Evolutionary conservation across 805 yeast species (phyloP).

Genomic region (Candida chauliodis): DNA sequence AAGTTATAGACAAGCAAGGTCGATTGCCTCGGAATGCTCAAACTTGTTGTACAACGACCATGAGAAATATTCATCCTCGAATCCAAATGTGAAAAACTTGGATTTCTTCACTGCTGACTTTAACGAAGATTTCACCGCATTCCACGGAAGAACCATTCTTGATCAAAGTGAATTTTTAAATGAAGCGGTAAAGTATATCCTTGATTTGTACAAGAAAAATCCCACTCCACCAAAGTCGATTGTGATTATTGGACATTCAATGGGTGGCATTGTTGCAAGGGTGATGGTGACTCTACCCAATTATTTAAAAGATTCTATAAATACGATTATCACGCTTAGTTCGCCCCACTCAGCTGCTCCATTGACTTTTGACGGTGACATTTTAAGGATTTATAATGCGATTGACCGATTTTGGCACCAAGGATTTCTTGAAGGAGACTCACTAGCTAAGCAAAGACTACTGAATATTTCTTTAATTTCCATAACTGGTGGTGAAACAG

Average conservation of each 20-base stretch:
- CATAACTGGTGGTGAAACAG: constrained; percentile 83
- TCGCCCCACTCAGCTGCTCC: constrained; percentile 94
- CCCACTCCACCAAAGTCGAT: constrained; percentile 61
- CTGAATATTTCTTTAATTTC: constrained; percentile 68
- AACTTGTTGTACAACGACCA: constrained; percentile 42
- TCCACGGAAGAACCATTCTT: constrained; percentile 88
- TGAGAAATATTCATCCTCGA: constrained; percentile 20
- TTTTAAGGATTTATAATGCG: constrained; percentile 67
- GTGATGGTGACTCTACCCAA: constrained; percentile 78
- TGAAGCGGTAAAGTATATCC: constrained; percentile 77
- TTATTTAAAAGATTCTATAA: constrained; percentile 66
- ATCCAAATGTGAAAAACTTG: constrained; percentile 42
- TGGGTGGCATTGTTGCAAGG: constrained; percentile 96
- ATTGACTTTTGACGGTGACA: constrained; percentile 87
- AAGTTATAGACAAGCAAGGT: constrained; percentile 81
- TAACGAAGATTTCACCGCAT: constrained; percentile 93
- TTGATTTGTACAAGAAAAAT: constrained; percentile 56
- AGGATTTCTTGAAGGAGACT: constrained; percentile 39
- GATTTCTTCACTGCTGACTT: constrained; percentile 93
- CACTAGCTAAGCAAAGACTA: constrained; percentile 46
- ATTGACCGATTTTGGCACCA: constrained; percentile 79
- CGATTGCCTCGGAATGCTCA: constrained; percentile 84
- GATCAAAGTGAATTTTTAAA: constrained; percentile 93
- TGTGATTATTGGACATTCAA: constrained; percentile 82
- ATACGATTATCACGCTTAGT: constrained; percentile 79